Evolutionary conservation across 2,329 filamentous ascomycete genomes (phyloP), one percentile per base, ranked within the genome.

Genomic region (Alternaria sp.): DNA sequence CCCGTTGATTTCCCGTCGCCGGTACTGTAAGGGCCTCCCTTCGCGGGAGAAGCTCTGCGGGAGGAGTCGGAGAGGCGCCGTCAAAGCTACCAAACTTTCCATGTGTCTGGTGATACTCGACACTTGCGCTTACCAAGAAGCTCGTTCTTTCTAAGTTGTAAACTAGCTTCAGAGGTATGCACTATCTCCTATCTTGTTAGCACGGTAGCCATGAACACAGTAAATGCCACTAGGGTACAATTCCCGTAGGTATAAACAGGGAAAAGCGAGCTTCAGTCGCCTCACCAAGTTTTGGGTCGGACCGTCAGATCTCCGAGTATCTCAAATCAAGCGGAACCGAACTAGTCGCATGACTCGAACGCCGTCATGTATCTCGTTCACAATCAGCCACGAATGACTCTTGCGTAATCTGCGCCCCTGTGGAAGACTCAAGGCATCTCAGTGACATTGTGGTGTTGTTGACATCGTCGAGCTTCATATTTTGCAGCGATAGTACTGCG

Each of bases 21-120:
- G 34, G 42, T 28, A 22, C 44, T 28, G 36, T 32, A 52, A 65
- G 56, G 62, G 62, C 11, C 42, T 36, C 43, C 61, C 58, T 36
- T 65, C 54, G 56, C 62, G 55, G 57, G 53, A 59, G 24, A 32
- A 54, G 36, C 58, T 36, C 63, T 52, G 56, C 62, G 55, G 57
- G 53, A 59, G 24, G 36, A 54, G 41, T 51, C 54, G 59, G 62
- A 51, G 48, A 51, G 49, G 42, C 42, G 58, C 54, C 57, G 44
- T 54, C 36, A 51, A 44, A 46, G 30, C 28, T 52, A 56, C 53
- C 30, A 57, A 41, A 46, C 34, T 46, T 49, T 56, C 51, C 51
- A 49, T 44, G 38, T 41, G 26, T 52, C 42, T 59, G 46, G 47
- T 51, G 41, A 57, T 51, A 42, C 34, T 11, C 20, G 30, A 56